phyloP scores from a whole-genome alignment of 257 asterid genomes.

The Paulownia fortunei region DNA sequence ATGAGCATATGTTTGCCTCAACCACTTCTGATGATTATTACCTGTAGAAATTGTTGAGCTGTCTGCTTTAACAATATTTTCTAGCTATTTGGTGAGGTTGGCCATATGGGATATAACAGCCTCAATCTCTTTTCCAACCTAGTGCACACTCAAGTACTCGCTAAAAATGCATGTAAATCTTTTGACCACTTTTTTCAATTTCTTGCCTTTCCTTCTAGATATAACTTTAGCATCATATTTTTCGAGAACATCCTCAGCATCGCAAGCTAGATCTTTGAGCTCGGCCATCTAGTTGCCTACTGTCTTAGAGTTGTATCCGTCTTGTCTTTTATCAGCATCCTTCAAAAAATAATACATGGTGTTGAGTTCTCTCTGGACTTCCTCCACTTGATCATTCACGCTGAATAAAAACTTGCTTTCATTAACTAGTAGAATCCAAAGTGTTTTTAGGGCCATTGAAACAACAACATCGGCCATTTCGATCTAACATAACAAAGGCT shows the following conservation, averaged over 20 bases:
- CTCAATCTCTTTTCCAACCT: background rate
- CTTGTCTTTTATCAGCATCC: background rate
- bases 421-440: no score
- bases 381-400: no score
- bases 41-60: background rate
- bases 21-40: background rate
- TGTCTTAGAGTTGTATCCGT: background rate
- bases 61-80: background rate
- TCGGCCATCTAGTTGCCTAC: background rate
- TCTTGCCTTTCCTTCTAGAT: no score
- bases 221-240: background rate
- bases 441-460: no score
- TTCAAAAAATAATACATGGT: background rate
- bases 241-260: background rate
- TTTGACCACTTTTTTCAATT: background rate
- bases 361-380: background rate
- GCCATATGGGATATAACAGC: background rate
- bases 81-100: background rate
- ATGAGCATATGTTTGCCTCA: background rate
- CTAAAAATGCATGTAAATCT: background rate
- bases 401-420: no score
- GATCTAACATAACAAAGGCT: no score
- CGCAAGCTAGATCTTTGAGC: background rate
- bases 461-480: no score
- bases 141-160: background rate